A percentile compares a stretch with the other conserved stretches of the same genome.
Evolutionary conservation across 2,329 filamentous ascomycete species (phyloP).

Genomic region (Dactylella cylindrospora): DNA sequence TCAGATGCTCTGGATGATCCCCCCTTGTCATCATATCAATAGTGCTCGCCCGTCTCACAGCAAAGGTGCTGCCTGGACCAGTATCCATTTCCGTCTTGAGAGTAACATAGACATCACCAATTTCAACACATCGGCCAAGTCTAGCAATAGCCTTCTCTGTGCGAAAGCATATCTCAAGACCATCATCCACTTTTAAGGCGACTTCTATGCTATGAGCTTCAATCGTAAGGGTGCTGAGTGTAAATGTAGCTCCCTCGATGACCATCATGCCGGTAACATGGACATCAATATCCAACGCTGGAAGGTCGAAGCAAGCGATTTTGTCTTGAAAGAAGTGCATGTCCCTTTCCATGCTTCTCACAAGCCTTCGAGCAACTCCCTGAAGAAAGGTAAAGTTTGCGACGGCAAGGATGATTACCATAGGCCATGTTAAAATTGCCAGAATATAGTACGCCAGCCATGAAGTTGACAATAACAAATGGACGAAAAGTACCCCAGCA

Average conservation of each 20-base stretch:
- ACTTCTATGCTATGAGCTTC: conserved; percentile 60
- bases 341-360: conserved; percentile 22
- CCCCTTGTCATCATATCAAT: conserved; percentile 53
- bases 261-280: conserved; percentile 59
- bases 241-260: conserved; percentile 59
- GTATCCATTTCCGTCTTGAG: conserved; percentile 54
- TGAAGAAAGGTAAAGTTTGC: conserved; percentile 25
- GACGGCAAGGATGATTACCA: conserved; percentile 21
- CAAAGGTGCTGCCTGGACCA: conserved; percentile 48
- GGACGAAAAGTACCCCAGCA: conserved; percentile 7
- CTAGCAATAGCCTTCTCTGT: conserved; percentile 57
- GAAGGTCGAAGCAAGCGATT: conserved; percentile 47
- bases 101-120: conserved; percentile 60
- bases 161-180: conserved; percentile 59
- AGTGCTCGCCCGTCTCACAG: conserved; percentile 46
- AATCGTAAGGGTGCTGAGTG: conserved; percentile 57
- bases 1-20: conserved; percentile 51
- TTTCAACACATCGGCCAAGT: conserved; percentile 58
- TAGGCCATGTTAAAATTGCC: conserved; percentile 17
- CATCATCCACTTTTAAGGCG: conserved; percentile 58
- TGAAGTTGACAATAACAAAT: conserved; percentile 34
- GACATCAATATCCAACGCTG: conserved; percentile 60
- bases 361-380: conserved; percentile 9
- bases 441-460: conserved; percentile 30
- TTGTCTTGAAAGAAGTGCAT: conserved; percentile 42